A percentile compares a stretch with the other conserved stretches of the same genome.
Evolutionary conservation across 768 basidiomycete genomes (phyloP).

Genomic region (Boletus rubropictus): DNA sequence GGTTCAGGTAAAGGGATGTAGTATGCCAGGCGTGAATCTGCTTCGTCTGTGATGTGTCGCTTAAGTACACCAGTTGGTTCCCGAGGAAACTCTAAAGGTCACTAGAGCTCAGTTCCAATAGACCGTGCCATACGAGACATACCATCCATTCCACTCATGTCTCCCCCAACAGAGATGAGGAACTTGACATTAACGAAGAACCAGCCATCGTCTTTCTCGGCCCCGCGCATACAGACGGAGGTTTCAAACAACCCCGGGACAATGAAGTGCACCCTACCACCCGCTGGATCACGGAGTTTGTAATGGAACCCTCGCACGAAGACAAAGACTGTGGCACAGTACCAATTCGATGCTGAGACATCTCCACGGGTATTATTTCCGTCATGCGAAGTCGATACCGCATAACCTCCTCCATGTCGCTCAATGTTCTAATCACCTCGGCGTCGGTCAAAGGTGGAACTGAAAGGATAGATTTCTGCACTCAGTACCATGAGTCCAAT

Average conservation of each 20-base stretch:
- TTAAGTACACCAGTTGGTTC: slow-evolving; percentile 57
- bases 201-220: slow-evolving; percentile 69
- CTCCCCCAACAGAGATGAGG: slow-evolving; percentile 66
- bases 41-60: slow-evolving; percentile 67
- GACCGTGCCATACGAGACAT: not conserved
- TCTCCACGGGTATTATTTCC: slow-evolving; percentile 78
- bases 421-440: slow-evolving; percentile 59
- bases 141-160: slow-evolving; percentile 70
- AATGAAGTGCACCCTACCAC: slow-evolving; percentile 75
- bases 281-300: slow-evolving; percentile 39
- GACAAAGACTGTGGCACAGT: slow-evolving; percentile 25
- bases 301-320: slow-evolving; percentile 5
- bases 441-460: slow-evolving; percentile 58
- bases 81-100: slow-evolving; percentile 61
- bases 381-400: slow-evolving; percentile 72
- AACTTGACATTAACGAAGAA: slow-evolving; percentile 80
- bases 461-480: slow-evolving; percentile 68
- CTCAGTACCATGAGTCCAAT: slow-evolving; percentile 19
- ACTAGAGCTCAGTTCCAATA: not conserved
- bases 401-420: slow-evolving; percentile 71
- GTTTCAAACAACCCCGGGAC: slow-evolving; percentile 69
- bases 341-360: slow-evolving; percentile 68
- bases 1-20: slow-evolving; percentile 50
- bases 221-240: slow-evolving; percentile 69
- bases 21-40: slow-evolving; percentile 58